A percentile compares a stretch with the other conserved stretches of the same genome.
These are phyloP conservation scores for Coemansia sp. DNA, from an alignment of 192 early-diverging fungal genomes.

Conservation along the genomic window DNA sequence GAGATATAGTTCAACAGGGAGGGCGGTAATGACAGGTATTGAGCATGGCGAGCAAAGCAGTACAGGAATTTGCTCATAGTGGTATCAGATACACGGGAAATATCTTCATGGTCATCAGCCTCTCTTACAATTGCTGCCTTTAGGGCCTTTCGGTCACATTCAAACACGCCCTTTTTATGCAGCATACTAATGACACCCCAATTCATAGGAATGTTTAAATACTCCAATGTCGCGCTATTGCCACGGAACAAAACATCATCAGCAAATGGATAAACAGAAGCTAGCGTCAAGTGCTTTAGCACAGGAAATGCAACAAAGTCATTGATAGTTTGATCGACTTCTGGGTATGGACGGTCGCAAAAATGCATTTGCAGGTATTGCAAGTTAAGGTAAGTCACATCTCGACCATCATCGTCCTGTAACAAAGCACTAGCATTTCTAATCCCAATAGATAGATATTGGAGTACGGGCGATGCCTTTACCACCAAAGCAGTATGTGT, in stretches of 20 bases:
- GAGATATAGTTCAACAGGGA: background rate
- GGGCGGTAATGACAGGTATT: background rate
- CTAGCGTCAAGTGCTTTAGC: background rate
- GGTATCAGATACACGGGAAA: background rate
- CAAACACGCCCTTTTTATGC: background rate
- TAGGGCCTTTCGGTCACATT: background rate
- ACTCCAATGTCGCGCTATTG: background rate
- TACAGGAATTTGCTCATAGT: background rate
- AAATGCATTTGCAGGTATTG: background rate
- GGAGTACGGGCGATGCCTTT: background rate
- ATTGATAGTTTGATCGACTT: background rate
- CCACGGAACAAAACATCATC: constrained; percentile 12
- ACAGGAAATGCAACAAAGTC: background rate
- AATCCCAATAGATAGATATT: background rate
- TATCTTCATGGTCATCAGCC: background rate
- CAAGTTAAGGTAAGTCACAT: background rate
- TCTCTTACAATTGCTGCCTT: background rate
- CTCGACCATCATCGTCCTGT: background rate
- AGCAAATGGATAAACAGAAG: constrained; percentile 1
- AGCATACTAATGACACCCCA: background rate
- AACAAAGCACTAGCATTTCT: background rate
- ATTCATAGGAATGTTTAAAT: background rate
- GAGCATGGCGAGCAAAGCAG: background rate
- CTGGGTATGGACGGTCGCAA: background rate
- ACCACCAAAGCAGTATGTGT: background rate